Base-by-base conservation (phyloP, 176 grass and related monocot species). In the Hsuehochloa calcarea region DNA sequence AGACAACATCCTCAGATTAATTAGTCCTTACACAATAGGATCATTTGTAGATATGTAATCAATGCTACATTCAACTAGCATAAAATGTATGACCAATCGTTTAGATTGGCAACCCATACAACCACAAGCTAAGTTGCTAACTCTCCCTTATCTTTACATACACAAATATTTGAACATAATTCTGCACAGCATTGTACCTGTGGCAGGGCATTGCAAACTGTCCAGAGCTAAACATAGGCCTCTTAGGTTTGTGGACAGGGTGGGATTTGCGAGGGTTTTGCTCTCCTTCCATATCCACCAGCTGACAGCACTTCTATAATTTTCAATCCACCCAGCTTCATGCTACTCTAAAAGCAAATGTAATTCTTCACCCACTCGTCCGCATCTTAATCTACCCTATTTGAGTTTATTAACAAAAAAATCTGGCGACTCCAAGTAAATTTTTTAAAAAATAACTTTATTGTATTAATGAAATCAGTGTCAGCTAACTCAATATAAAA, bases 41-140 rank as follows among this genome's bases (percentile, higher is more conserved):
- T 22, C 61, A 61, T 87, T 17, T 37, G 25, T 62, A 45, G 82
- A 17, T 82, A n/a, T 60, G 27, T 5, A 46, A 88, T 77, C 15
- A 49, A 23, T 73, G 60, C 31, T 73, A 73, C 14, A 51, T 64
- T 19, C 19, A 41, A 72, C 40, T 43, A 64, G 54, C 27, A 49
- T 85, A 6, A 34, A 68, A 78, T 60, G 20, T 13, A 61, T 50
- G 79, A 11, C 35, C 13, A 68, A 68, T 38, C 20, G 35, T 55
- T 19, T 47, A 23, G 44, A 71, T 63, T 72, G 8, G 9, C 40
- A 72, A 50, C 65, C 27, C 25, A 49, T 61, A 70, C 26, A 70
- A 26, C 56, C 71, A 23, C 16, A 56, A 56, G 47, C 17, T 77
- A 85, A 35, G 5, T 55, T 31, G 62, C 25, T 45, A 78, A 45